These are phyloP conservation scores for Polygonum maritimum DNA, from an alignment of 148 eudicot species.

Conservation along the genomic window DNA sequence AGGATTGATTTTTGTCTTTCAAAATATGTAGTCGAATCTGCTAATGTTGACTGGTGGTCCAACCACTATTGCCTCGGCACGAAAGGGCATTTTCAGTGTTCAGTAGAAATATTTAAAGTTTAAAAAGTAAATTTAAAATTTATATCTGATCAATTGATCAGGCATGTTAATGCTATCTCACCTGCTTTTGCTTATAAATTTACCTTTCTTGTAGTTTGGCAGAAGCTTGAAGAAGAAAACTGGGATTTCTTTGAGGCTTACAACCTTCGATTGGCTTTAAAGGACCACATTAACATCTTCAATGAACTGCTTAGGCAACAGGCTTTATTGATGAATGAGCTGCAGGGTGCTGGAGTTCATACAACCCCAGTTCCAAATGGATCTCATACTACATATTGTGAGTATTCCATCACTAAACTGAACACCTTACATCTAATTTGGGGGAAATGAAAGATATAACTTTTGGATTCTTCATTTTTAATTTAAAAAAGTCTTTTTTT, in stretches of 20 bases:
- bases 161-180: not conserved
- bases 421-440: not conserved
- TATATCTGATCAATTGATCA: not conserved
- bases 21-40: not conserved
- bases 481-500: not conserved
- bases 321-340: constrained; percentile 47
- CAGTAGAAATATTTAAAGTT: not conserved
- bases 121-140: not conserved
- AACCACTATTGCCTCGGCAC: not conserved
- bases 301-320: constrained; percentile 72
- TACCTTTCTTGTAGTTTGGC: constrained; percentile 55
- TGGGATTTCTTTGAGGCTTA: constrained; percentile 86
- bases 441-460: not conserved
- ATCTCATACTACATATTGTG: constrained; percentile 19
- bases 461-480: not conserved
- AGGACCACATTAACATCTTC: constrained; percentile 60
- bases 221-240: constrained; percentile 86
- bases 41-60: not conserved
- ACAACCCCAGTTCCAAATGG: constrained; percentile 51
- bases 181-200: not conserved
- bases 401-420: not conserved
- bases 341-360: constrained; percentile 39
- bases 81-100: not conserved
- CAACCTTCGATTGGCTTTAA: constrained; percentile 62
- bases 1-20: not conserved